Percentiles rank a stretch among this genome's conserved stretches.
phyloP scores from a whole-genome alignment of 2,329 filamentous ascomycete genomes.

The Alternaria postmessia region DNA sequence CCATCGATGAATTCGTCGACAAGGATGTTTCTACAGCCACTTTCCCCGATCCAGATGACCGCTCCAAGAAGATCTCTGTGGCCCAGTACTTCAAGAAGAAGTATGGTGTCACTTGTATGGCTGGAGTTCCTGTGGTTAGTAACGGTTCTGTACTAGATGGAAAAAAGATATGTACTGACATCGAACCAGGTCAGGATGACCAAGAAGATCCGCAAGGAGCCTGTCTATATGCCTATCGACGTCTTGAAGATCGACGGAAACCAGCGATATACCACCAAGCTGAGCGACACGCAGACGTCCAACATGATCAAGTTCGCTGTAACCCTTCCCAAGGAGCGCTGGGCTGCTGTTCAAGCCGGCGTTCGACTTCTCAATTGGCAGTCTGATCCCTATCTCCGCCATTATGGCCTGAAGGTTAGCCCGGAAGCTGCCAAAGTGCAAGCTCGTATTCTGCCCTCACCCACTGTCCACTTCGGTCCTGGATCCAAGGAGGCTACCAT shows the following conservation, averaged over 20 bases:
- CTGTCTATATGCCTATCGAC: constrained; percentile 65
- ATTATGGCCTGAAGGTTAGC: constrained; percentile 78
- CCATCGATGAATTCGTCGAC: constrained; percentile 59
- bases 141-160: neutral
- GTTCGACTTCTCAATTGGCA: constrained; percentile 73
- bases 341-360: constrained; percentile 71
- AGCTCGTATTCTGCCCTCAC: constrained; percentile 75
- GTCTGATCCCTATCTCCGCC: constrained; percentile 72
- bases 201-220: constrained; percentile 54
- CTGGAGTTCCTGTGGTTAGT: constrained; percentile 63
- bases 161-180: neutral
- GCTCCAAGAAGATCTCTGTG: constrained; percentile 64
- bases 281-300: constrained; percentile 71
- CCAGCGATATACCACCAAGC: constrained; percentile 66
- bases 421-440: constrained; percentile 67
- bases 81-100: constrained; percentile 62
- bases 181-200: constrained; percentile 54
- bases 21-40: constrained; percentile 55
- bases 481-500: constrained; percentile 37
- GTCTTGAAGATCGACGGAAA: constrained; percentile 61
- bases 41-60: constrained; percentile 67
- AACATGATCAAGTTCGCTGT: constrained; percentile 95
- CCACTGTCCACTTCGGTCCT: constrained; percentile 71
- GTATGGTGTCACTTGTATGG: constrained; percentile 60
- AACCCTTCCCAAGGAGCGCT: constrained; percentile 74